Evolutionary conservation across 2,329 filamentous ascomycete species (phyloP), one percentile per base, ranked within the genome.

Genomic region (Tolypocladium ophioglossoides): DNA sequence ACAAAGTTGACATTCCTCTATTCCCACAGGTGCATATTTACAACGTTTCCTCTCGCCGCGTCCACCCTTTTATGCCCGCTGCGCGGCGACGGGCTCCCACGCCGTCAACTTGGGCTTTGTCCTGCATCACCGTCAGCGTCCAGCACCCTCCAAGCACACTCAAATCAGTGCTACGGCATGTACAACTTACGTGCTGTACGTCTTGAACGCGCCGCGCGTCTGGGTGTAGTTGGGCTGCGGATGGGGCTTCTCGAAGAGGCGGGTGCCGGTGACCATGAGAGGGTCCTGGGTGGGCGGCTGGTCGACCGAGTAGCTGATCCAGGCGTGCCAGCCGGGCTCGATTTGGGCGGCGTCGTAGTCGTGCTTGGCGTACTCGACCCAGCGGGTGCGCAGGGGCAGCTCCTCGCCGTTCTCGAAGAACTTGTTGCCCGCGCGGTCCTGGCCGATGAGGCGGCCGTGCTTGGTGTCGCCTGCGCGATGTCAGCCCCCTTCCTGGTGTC

Each of bases 241-340:
- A 75, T 79, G 79, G 54, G 78, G 77, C 56, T 84, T 78, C 70
- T 96, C 91, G 87, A 91, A 97, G 39, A 77, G 70, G 58, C 90
- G 82, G 49, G 83, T 71, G 61, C 83, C 78, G 52, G 84, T 75
- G 64, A 84, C 80, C 59, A 95, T 67, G 58, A 94, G 71, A 52
- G 84, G 75, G 69, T 99, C 94, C 66, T 86, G 73, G 39, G 78
- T 82, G 2, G 94, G 94, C 39, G 92, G 84, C 72, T 88, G 87
- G 72, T 97, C 91, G 64, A 96, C 85, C 74, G 85, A 77, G 75
- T 99, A 97, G 61, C 90, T 90, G 63, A 99, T 91, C 94, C 94
- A 99, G 34, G 89, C 90, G 75, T 97, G 94, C 94, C 94, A 99
- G 72, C 92, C 89, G 51, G 92, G 91, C 73, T 97, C 92, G 64